Base-by-base conservation (phyloP, 371 early-diverging fungal genomes). In the Mucor mucedo region DNA sequence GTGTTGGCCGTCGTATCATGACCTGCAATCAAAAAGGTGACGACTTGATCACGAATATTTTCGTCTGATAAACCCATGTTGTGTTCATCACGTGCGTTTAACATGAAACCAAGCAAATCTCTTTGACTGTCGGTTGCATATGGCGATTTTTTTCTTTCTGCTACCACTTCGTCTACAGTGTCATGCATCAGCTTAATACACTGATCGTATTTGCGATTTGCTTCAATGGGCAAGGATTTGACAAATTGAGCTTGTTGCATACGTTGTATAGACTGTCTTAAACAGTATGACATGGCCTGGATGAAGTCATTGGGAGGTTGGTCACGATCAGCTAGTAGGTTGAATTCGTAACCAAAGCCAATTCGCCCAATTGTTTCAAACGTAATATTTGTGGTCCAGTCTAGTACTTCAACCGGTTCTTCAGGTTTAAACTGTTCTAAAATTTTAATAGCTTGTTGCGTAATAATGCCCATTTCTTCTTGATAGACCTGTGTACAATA, bases 261-360 rank as follows among this genome's bases (percentile, higher is more conserved):
- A 8, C 73, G 73, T 10, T 35, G 42, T 13, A 75, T 39, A 16
- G 61, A 62, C 27, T 60, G 52, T 11, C 56, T 61, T 13, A 76
- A 50, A 41, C 65, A 65, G 42, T 76, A 74, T 1, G 52, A 66
- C 84, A 87, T 84, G 14, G 84, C 80, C 38, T 78, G 69, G 48
- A 85, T 78, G 45, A 84, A 79, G 1, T 76, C 73, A 62, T 84
- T 77, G 3, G 56, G 62, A 2, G 70, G 69, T n/a, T 71, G 62
- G 28, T 79, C 70, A 2, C 63, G 61, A 9, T 55, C 47, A 21
- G 80, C 71, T 13, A 87, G 65, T 27, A 87, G 42, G 29, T 78
- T 55, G 55, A 84, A 82, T 6, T 72, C 73, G 52, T 81, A 87
- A 2, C 84, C 86, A 48, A 87, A 87, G 5, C 87, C 87, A 13